Conservation (phyloP, 108 stramenopile species). For the Conticribra guillardii region DNA sequence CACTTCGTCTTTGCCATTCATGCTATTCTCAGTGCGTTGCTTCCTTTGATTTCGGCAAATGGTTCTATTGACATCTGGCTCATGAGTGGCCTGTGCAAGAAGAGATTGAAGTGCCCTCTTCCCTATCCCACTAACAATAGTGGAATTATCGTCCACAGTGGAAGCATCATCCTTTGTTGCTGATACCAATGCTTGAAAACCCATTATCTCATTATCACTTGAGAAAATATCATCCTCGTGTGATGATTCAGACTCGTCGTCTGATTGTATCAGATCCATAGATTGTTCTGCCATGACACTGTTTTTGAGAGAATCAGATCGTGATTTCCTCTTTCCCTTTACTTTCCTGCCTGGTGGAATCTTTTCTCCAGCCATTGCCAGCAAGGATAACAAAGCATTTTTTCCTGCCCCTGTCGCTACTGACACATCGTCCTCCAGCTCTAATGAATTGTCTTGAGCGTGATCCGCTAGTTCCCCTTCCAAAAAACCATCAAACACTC, state of each 20-base stretch:
- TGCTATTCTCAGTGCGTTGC: no score
- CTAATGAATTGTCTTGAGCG: background rate
- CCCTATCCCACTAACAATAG: background rate
- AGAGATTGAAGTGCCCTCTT: background rate
- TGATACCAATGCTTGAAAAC: no score
- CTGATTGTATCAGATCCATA: no score
- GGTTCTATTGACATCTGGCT: background rate
- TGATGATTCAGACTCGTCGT: no score
- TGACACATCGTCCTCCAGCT: slow-evolving; percentile 22
- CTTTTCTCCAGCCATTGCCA: slow-evolving; percentile 19
- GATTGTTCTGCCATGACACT: no score
- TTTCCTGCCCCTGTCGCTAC: slow-evolving; percentile 30
- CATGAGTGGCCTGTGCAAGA: background rate
- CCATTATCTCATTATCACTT: background rate
- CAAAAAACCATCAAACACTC: background rate
- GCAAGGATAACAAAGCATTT: slow-evolving; percentile 23
- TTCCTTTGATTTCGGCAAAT: background rate
- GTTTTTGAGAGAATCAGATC: no score
- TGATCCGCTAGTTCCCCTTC: background rate
- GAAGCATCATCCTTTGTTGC: no score
- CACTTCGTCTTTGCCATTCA: background rate
- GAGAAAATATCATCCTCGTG: background rate
- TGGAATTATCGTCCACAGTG: background rate
- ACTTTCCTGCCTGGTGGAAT: background rate
- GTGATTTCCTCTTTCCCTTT: no score